Base-by-base conservation (phyloP, 2,329 filamentous ascomycete species). In the Fusarium illudens region DNA sequence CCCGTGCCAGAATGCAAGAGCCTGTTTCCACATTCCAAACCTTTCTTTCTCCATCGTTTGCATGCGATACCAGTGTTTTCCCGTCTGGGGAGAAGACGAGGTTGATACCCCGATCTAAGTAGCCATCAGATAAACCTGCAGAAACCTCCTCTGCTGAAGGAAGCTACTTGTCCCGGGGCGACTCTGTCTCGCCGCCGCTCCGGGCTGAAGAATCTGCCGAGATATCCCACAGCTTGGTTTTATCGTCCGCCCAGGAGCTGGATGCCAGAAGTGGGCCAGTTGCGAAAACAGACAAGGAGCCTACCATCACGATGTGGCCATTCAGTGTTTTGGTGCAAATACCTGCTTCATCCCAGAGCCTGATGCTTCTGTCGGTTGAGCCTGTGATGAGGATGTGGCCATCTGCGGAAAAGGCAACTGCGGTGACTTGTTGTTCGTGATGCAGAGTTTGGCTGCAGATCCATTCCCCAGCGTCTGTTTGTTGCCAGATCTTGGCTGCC, bases 381-480 rank as follows among this genome's bases (percentile, higher is more conserved):
- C 25, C 27, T 3, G 46, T 15, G 3, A 30, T 30, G 11, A 49
- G 46, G 4, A 49, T 32, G 7, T 12, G n/a, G 17, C 25, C 25
- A 13, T 49, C 17, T 15, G 6, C 17, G 2, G 25, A 49, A 22
- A 49, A 49, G 12, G 8, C 19, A 12, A 48, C 44, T 3, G n/a
- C 6, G 11, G 3, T 2, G 4, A 48, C 44, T 0, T 4, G 2
- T 2, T 10, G 2, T 9, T 4, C 6, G n/a, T 19, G 10, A 12
- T 13, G n/a, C 12, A 49, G 7, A 3, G 44, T 49, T 19, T 32
- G 44, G 11, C 7, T 20, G 12, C 27, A 49, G 22, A 11, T 6
- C 22, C 22, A 46, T 13, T 15, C 7, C 1, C 10, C 27, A 3
- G 25, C 19, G 44, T 17, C 12, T 19, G 17, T 15, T 4, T 30